phyloP scores from a whole-genome alignment of 345 rosid species.

The Combretum micranthum region DNA sequence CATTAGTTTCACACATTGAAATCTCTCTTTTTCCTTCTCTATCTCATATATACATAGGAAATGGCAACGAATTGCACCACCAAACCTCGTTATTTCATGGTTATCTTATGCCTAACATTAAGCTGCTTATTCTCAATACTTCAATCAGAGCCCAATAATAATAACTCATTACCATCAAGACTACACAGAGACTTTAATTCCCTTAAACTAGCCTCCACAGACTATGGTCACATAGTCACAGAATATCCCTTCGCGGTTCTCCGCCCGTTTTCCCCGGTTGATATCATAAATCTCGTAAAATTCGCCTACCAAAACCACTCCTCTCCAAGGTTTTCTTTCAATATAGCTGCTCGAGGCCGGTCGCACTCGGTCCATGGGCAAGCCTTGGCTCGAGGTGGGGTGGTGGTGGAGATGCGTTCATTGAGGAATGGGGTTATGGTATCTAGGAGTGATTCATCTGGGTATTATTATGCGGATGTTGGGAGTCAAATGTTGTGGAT shows the following conservation, averaged over 20 bases:
- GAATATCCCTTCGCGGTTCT: slow-evolving; percentile 30
- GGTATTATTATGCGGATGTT: slow-evolving; percentile 30
- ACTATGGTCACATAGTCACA: slow-evolving; percentile 30
- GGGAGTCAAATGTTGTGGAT: slow-evolving; percentile 43
- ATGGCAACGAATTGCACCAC: no score
- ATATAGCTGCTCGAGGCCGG: slow-evolving; percentile 36
- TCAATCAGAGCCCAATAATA: no score
- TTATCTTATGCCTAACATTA: no score
- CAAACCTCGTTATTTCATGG: no score
- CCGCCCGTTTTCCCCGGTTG: slow-evolving; percentile 22
- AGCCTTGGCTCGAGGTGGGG: slow-evolving; percentile 33
- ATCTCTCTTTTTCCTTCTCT: no score
- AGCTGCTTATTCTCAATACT: no score
- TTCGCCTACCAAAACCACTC: slow-evolving; percentile 17
- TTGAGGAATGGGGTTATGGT: slow-evolving; percentile 12
- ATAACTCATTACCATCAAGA: neutral
- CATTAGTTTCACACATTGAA: no score
- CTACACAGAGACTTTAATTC: slow-evolving; percentile 19
- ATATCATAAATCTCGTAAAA: slow-evolving; percentile 23
- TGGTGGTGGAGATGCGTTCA: slow-evolving; percentile 34
- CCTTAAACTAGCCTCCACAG: slow-evolving; percentile 24
- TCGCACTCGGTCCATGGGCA: slow-evolving; percentile 42
- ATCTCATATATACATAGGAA: no score
- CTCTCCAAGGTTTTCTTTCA: slow-evolving; percentile 6
- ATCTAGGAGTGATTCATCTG: slow-evolving; percentile 1